These are phyloP conservation scores for Saksenaea vasiformis DNA, from an alignment of 371 early-diverging fungal genomes.

Conservation along the genomic window DNA sequence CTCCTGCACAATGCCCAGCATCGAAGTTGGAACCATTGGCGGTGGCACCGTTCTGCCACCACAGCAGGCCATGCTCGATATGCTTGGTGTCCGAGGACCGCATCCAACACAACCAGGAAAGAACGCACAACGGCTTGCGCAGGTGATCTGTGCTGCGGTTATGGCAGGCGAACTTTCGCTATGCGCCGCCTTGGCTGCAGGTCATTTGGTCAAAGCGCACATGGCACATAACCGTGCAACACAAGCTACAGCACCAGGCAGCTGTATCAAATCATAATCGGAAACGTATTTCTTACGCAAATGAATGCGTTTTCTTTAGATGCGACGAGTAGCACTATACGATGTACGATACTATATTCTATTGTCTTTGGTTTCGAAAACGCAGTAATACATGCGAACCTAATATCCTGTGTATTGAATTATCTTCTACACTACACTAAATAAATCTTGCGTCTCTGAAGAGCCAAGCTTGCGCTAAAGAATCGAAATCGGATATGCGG, in stretches of 20 bases:
- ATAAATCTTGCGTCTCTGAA: too few relatives aligned
- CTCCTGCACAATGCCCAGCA: conserved; percentile 92
- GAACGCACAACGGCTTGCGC: conserved; percentile 86
- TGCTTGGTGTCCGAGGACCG: conserved; percentile 88
- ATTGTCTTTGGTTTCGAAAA: neutral
- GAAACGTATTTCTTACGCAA: neutral
- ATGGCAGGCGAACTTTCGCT: conserved; percentile 95
- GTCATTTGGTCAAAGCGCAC: conserved; percentile 81
- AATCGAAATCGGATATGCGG: too few relatives aligned
- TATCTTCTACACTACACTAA: too few relatives aligned
- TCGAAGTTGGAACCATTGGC: conserved; percentile 95
- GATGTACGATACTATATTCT: neutral
- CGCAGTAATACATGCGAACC: neutral
- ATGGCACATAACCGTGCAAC: conserved; percentile 81
- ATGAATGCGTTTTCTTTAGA: neutral
- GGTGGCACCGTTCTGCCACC: conserved; percentile 92
- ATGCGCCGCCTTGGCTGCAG: conserved; percentile 84
- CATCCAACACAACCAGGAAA: conserved; percentile 82
- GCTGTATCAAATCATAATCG: conserved; percentile 26
- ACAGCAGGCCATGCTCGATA: conserved; percentile 83
- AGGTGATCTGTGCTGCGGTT: conserved; percentile 88
- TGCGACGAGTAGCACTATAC: neutral
- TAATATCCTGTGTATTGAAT: too few relatives aligned
- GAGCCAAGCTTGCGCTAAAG: too few relatives aligned
- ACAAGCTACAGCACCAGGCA: conserved; percentile 12